Evolutionary conservation across 805 yeast genomes (phyloP), one percentile per base, ranked within the genome.

Genomic region (Cyberlindnera saturnus): DNA sequence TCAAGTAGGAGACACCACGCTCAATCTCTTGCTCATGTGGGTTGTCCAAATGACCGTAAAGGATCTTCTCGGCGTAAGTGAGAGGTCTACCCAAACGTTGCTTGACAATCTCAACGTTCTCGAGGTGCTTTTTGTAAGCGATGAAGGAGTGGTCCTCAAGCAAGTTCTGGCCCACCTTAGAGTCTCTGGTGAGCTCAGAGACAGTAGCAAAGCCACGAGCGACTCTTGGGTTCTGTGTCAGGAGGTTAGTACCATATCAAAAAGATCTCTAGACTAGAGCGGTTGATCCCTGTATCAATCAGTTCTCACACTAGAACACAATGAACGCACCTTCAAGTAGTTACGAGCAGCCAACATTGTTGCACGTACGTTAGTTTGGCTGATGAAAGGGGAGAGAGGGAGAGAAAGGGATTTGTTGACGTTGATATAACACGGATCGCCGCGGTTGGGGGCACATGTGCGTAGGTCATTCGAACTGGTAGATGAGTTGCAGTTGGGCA

Each of bases 1-100:
- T 91, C 68, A 90, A 77, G 72, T 91, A 91, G 39, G 93, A 83
- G 45, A 80, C 77, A 63, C 98, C 97, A 66, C 98, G 83, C 67
- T 70, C 77, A 56, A 85, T 79, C 52, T 84, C 82, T 69, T 88
- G 88, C 55, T 79, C 89, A 57, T 85, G 90, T 50, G 97, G 97
- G 61, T 91, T 79, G 62, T 86, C 96, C 66, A 91, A 77, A 72
- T 91, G 98, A 52, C 96, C 91, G 71, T 91, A 93, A 54, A 91
- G 75, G 55, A 91, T 79, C 75, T 91, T 91, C 74, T 91, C 98
- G 51, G 96, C 97, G 62, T 87, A 82, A 42, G 98, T 91, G 60
- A 91, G 77, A 34, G 97, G 98, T 66, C 95, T 82, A 60, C 77
- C 75, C 55, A 87, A 75, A 69, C 95, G 80, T 60, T 79, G 73